Percentiles rank a stretch among this genome's conserved stretches.
phyloP scores from a whole-genome alignment of 352 stramenopile genomes.

The Globisporangium parvum region DNA sequence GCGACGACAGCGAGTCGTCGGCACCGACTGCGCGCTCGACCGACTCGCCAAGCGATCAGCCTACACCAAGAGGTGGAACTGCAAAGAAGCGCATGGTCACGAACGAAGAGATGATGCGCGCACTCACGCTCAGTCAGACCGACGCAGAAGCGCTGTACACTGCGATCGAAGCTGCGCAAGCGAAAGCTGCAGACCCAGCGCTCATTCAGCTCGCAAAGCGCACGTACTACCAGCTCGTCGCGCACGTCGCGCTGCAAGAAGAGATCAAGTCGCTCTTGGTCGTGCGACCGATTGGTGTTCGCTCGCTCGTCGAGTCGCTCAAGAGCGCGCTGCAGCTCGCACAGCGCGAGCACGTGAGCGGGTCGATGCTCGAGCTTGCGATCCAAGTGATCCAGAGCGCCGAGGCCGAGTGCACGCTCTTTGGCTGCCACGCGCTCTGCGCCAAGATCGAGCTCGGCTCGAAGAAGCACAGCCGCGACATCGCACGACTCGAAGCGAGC shows the following conservation, averaged over 20 bases:
- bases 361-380: constrained; percentile 47
- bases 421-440: constrained; percentile 61
- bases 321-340: constrained; percentile 49
- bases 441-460: constrained; percentile 52
- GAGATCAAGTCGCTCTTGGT: constrained; percentile 73
- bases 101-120: constrained; percentile 38
- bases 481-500: constrained; percentile 58
- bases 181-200: constrained; percentile 50
- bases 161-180: constrained; percentile 52
- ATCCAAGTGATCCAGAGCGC: constrained; percentile 64
- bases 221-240: constrained; percentile 66
- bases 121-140: constrained; percentile 50
- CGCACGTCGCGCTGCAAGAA: constrained; percentile 66
- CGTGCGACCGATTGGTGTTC: constrained; percentile 62
- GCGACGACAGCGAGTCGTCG: too few species aligned
- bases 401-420: constrained; percentile 79
- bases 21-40: too few species aligned
- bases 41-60: neutral
- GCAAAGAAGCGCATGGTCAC: constrained; percentile 13
- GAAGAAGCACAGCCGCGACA: constrained; percentile 42
- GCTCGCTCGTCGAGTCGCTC: constrained; percentile 57
- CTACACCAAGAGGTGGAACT: neutral
- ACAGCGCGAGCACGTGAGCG: constrained; percentile 37
- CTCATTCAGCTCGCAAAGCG: constrained; percentile 44
- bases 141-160: constrained; percentile 77